Conservation (phyloP, 306 rosid species). For the Erythrophleum fordii region DNA sequence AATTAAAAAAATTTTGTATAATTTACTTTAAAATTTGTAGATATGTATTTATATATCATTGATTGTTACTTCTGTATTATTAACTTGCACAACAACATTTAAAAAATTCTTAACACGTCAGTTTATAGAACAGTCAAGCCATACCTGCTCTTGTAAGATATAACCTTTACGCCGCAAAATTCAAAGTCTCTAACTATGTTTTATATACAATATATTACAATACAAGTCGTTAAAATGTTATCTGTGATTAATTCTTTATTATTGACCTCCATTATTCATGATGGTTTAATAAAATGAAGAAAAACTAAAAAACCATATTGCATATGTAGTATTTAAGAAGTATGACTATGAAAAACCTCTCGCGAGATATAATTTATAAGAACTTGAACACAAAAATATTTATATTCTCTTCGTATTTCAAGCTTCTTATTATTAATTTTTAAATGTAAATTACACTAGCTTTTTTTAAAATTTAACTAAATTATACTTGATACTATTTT, state of each 20-base stretch:
- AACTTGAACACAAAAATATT: too few species aligned
- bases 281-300: neutral
- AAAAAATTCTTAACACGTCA: neutral
- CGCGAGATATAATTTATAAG: too few species aligned
- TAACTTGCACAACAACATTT: neutral
- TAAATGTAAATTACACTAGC: too few species aligned
- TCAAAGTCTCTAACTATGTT: neutral
- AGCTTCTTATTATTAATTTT: too few species aligned
- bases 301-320: neutral
- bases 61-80: neutral
- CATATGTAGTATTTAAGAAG: neutral
- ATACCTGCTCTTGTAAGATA: neutral
- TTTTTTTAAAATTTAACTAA: too few species aligned
- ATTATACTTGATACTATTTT: too few species aligned
- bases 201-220: too few species aligned
- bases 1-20: too few species aligned
- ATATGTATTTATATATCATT: neutral
- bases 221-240: too few species aligned
- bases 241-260: neutral
- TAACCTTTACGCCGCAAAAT: neutral
- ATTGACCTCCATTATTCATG: neutral
- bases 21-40: neutral
- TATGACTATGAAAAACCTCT: neutral
- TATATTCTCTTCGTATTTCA: too few species aligned
- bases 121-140: neutral